Base-by-base conservation (phyloP, 75 land plant genomes). In the Picea sitchensis region DNA sequence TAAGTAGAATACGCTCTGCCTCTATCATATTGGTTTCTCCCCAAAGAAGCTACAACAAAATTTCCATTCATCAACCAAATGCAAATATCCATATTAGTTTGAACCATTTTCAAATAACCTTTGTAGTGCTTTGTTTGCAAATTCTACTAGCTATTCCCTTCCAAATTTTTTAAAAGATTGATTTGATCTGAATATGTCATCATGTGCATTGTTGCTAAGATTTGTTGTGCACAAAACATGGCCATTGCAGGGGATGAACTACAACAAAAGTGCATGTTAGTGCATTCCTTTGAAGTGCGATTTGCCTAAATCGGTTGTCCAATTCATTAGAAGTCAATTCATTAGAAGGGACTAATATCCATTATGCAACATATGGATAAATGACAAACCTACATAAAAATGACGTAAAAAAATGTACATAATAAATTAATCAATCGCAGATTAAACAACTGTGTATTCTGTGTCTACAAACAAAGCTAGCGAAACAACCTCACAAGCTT, bases 1-100 rank as follows among this genome's bases (percentile, higher is more conserved):
- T 36, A 2, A 36, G 38, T 36, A 36, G 38, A 2, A 36, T 36
- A 36, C 38, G 2, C 38, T 36, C 2, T 0, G 2, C 38, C 2
- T 36, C 2, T 36, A 36, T 36, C 38, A 36, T 2, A 36, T 2
- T 36, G 38, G 38, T 2, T 36, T 36, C 38, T 36, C 38, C 38
- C 38, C 99, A 98, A 44, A 90, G 98, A 61, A 98, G 94, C 99
- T 98, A 11, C 62, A 61, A 2, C 20, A 4, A 61, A 61, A 61
- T 20, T 61, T 61, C 62, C 17, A 41, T 41, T 41, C 4, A 41
- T 41, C 44, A 41, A 41, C 44, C 44, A 4, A 41, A 41, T 41
- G 44, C 44, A 41, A 4, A 41, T 41, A 41, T 2, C 3, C 44
- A 41, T 41, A 41, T 4, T 41, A 41, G 44, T 41, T 3, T 41